Base-by-base conservation (phyloP, 495 filamentous ascomycete species). In the Xanthoparmelia taractica region DNA sequence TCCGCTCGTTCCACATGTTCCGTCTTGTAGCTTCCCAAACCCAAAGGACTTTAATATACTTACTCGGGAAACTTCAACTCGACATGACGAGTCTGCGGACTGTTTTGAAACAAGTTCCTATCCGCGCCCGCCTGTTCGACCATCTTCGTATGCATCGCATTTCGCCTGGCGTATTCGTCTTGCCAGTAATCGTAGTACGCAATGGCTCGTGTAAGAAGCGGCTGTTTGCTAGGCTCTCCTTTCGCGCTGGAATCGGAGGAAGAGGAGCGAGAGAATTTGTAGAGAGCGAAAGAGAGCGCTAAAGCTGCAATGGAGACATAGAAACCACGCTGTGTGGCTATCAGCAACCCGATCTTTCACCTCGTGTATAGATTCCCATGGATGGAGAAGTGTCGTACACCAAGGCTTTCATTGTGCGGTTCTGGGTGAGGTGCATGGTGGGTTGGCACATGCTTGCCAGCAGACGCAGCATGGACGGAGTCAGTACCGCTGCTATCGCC, bases 71-170 rank as follows among this genome's bases (percentile, higher is more conserved):
- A 85, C 71, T 72, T 82, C 76, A 91, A 71, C 13, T 82, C 77
- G 37, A 83, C 72, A 63, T 72, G 67, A 64, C 75, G 73, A 40
- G 69, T 75, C 59, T 74, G 74, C 37, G 68, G 74, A 62, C 82
- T 76, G 70, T 80, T 83, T 50, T 81, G 73, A 68, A 89, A 89
- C 68, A 92, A 71, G 67, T 85, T 82, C 69, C 83, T 77, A 72
- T 91, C 86, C 56, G 75, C 70, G 27, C 83, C 89, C 27, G 87
- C 88, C 74, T 86, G 85, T 77, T 91, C 87, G 58, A 90, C 72
- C 67, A 82, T 79, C 40, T 72, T 74, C 8, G 84, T 85, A 70
- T 87, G 88, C 61, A 87, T 69, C 33, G 78, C 76, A 69, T 89
- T 90, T 57, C 82, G 77, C 67, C 80, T 73, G 68, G 81, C 81